Percentiles rank a stretch among this genome's conserved stretches.
Conservation (phyloP, 305 asterid species). For the Rubia peregrina region DNA sequence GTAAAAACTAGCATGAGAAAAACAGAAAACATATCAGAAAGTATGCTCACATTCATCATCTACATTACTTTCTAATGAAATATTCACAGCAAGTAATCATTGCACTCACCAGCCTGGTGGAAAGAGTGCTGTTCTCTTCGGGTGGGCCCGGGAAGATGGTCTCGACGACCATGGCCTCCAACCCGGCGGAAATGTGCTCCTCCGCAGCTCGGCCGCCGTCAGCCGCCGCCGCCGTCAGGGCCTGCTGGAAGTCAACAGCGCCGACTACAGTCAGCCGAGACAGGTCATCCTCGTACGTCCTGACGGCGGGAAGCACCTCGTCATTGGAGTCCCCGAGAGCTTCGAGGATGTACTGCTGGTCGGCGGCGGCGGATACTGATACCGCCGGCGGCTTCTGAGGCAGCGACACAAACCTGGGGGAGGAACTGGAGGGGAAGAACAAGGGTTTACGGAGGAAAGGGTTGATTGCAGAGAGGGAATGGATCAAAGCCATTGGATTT, state of each 20-base stretch:
- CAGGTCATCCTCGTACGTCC: constrained; percentile 69
- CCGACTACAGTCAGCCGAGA: constrained; percentile 66
- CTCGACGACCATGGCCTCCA: constrained; percentile 68
- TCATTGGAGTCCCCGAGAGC: constrained; percentile 43
- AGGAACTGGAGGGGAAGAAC: constrained; percentile 15
- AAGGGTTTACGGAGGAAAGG: constrained; percentile 15
- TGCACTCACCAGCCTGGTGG: constrained; percentile 69
- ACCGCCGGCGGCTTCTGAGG: constrained; percentile 23
- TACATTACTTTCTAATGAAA: not conserved
- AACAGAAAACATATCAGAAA: not conserved
- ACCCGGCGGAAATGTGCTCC: constrained; percentile 52
- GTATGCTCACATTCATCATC: not conserved
- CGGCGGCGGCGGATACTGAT: constrained; percentile 17
- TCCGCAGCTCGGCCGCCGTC: constrained; percentile 76
- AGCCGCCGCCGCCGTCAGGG: constrained; percentile 87
- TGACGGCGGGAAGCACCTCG: constrained; percentile 44
- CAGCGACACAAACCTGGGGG: constrained; percentile 20
- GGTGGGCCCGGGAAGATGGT: constrained; percentile 54
- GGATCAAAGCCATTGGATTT: constrained; percentile 38
- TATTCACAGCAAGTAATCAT: not conserved
- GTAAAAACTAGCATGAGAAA: constrained; percentile 54
- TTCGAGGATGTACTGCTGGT: constrained; percentile 49
- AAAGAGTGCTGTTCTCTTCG: constrained; percentile 49
- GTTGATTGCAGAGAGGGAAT: constrained; percentile 19
- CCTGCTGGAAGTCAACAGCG: constrained; percentile 64